These are phyloP conservation scores for Apiospora marii DNA, from an alignment of 2,329 filamentous ascomycete species.

Conservation along the genomic window DNA sequence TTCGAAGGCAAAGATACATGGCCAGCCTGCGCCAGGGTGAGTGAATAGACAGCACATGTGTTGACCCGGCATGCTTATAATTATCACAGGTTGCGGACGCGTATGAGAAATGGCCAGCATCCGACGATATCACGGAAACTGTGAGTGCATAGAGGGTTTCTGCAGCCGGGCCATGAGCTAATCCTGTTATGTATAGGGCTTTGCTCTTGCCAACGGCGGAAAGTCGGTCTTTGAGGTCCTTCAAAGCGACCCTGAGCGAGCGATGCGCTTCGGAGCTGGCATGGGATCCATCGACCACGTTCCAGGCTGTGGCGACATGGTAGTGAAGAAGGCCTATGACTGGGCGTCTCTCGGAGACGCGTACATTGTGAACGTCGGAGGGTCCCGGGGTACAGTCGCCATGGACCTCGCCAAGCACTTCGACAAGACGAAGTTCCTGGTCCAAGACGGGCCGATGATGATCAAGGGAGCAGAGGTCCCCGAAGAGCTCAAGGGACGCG, in stretches of 20 bases:
- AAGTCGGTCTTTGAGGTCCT: conserved; percentile 20
- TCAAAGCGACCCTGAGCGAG: conserved; percentile 2
- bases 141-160: conserved; percentile 28
- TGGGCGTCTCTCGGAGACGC: conserved; percentile 39
- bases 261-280: conserved; percentile 8
- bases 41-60: neutral
- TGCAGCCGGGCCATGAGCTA: conserved; percentile 18
- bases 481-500: conserved; percentile 32
- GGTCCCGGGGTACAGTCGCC: conserved; percentile 29
- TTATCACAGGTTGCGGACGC: conserved; percentile 27
- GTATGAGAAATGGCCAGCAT: conserved; percentile 12
- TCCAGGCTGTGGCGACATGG: neutral
- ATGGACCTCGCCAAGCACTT: conserved; percentile 29
- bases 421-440: conserved; percentile 31
- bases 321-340: conserved; percentile 41
- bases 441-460: conserved; percentile 40
- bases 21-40: conserved; percentile 16
- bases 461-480: conserved; percentile 22
- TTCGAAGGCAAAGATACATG: conserved; percentile 8
- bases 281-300: conserved; percentile 4
- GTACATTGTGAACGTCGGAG: conserved; percentile 55
- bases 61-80: neutral
- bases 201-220: conserved; percentile 28
- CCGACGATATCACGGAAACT: conserved; percentile 10
- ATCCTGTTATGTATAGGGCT: conserved; percentile 34